Conservation (phyloP, 345 rosid genomes). For the Fremontodendron californicum region DNA sequence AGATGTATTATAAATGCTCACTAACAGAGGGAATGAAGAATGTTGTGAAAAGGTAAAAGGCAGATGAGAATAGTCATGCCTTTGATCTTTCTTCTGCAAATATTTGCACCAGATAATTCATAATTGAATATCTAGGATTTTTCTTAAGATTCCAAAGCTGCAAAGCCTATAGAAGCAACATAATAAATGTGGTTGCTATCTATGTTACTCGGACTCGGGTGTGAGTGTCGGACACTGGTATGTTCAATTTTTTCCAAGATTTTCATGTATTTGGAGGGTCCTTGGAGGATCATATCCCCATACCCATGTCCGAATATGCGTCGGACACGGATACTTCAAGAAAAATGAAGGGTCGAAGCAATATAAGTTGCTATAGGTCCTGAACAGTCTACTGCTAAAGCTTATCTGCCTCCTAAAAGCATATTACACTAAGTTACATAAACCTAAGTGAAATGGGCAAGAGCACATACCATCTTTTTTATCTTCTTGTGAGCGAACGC, state of each 20-base stretch:
- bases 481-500: slow-evolving; percentile 16
- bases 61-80: not conserved
- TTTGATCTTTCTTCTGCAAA: not conserved
- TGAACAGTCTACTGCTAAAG: not conserved
- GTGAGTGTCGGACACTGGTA: too few species aligned
- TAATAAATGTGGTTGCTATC: too few species aligned
- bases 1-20: not conserved
- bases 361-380: not conserved
- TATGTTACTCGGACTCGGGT: too few species aligned
- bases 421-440: not conserved
- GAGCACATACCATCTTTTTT: slow-evolving; percentile 26
- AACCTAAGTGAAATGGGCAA: slow-evolving; percentile 4
- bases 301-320: too few species aligned
- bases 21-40: not conserved
- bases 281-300: too few species aligned
- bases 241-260: too few species aligned
- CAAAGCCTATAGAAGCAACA: not conserved
- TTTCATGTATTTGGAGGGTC: too few species aligned
- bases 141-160: not conserved
- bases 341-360: too few species aligned
- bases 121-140: not conserved
- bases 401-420: not conserved
- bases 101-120: not conserved
- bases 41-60: not conserved
- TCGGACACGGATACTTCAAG: too few species aligned